Percentiles rank a stretch among this genome's conserved stretches.
phyloP scores from a whole-genome alignment of 306 rosid species.

The Vigna angularis region DNA sequence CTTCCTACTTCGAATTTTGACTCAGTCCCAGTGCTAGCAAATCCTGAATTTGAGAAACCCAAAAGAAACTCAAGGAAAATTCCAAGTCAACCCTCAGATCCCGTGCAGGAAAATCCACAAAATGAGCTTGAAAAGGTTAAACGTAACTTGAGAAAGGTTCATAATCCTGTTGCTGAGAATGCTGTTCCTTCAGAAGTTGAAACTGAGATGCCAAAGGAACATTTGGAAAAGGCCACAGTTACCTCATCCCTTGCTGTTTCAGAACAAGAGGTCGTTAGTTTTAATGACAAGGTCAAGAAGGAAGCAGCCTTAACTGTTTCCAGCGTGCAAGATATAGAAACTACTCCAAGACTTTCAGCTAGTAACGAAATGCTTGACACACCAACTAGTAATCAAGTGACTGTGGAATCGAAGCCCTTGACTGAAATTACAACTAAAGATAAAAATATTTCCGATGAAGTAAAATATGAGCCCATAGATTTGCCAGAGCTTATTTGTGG shows the following conservation, averaged over 20 bases:
- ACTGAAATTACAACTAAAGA: conserved; percentile 64
- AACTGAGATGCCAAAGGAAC: conserved; percentile 58
- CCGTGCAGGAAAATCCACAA: conserved; percentile 84
- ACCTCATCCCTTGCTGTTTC: conserved; percentile 50
- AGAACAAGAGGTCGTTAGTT: conserved; percentile 47
- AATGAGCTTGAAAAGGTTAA: conserved; percentile 94
- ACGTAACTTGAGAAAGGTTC: conserved; percentile 92
- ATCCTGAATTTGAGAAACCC: conserved; percentile 88
- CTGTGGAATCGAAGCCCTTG: conserved; percentile 57
- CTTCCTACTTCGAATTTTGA: conserved; percentile 64
- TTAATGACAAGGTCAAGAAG: conserved; percentile 61
- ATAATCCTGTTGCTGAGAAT: conserved; percentile 77
- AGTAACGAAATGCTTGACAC: conserved; percentile 56
- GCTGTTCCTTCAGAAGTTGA: conserved; percentile 64
- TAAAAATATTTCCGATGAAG: conserved; percentile 53
- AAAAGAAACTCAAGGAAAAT: conserved; percentile 70
- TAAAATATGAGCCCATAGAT: conserved; percentile 52
- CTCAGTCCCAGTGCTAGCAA: conserved; percentile 54
- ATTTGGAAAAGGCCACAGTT: conserved; percentile 61
- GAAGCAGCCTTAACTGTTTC: conserved; percentile 49
- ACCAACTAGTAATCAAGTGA: conserved; percentile 54
- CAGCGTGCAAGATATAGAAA: conserved; percentile 60
- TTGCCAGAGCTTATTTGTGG: conserved; percentile 55
- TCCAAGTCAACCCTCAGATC: conserved; percentile 67
- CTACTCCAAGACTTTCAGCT: conserved; percentile 54